Evolutionary conservation across 805 yeast genomes (phyloP), one percentile per base, ranked within the genome.

Genomic region (Wickerhamiella parazyma): DNA sequence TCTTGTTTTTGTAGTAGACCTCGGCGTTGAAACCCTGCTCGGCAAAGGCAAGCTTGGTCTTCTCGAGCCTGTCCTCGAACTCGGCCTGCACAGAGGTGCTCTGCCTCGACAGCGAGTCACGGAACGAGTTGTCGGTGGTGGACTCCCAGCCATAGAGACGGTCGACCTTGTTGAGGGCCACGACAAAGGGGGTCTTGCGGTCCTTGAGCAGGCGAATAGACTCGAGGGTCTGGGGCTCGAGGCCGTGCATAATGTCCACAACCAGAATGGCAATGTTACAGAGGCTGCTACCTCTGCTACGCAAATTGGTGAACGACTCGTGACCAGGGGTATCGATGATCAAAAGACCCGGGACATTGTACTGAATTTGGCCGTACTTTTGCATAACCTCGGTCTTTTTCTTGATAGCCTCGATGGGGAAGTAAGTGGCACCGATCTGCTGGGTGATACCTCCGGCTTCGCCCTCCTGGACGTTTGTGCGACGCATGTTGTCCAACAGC

Each of bases 371-470:
- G 62, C 84, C 95, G 60, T 77, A 81, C 51, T 76, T 70, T 45
- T 82, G 75, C 96, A 91, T 89, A 41, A 81, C 93, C 37, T 76
- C 80, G 21, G 97, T 91, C 69, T 91, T 91, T 59, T 77, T 77
- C 64, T 79, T 78, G 57, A 91, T 84, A 35, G 96, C 86, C 24
- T 81, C 93, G 53, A 91, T 86, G 49, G 98, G 98, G 84, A 91
- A 91, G 64, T 91, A 91, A 18, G 99, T 91, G 45, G 99, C 99
- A 76, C 99, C 99, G 61, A 91, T 91, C 68, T 91, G 99, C 73
- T 91, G 99, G 51, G 99, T 91, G 63, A 91, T 91, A 71, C 99
- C 99, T 71, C 99, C 99, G 45, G 99, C 99, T 70, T 91, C 99
- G 60, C 98, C 99, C 63, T 96, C 99, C 70, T 91, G 99, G 49